Conservation (phyloP, 228 moss, liverwort and hornwort genomes). For the Sphagnum fallax region DNA sequence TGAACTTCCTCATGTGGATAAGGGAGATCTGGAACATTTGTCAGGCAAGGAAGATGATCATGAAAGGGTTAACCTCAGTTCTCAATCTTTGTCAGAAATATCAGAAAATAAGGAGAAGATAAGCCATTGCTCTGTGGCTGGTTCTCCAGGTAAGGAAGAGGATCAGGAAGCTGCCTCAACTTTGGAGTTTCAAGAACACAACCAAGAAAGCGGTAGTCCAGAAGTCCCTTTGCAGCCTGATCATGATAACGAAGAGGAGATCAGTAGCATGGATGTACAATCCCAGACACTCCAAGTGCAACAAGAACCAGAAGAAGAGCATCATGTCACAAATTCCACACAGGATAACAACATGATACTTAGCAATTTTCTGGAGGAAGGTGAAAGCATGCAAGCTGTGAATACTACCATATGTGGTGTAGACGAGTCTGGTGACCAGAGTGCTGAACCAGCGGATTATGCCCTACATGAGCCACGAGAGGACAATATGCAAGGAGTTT, state of each 20-base stretch:
- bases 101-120: conserved; percentile 4
- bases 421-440: neutral
- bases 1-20: conserved; percentile 14
- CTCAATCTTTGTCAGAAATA: neutral
- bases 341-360: neutral
- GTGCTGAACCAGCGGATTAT: conserved; percentile 1
- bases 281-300: conserved; percentile 25
- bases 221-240: conserved; percentile 13
- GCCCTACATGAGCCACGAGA: neutral
- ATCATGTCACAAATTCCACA: conserved; percentile 2
- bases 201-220: conserved; percentile 1
- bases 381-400: conserved; percentile 10
- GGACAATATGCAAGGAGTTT: neutral
- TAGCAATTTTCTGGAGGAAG: neutral
- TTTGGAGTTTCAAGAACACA: too few relatives aligned
- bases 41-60: neutral
- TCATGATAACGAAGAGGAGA: conserved; percentile 12
- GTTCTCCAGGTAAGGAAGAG: neutral
- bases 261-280: conserved; percentile 13
- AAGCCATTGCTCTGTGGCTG: neutral
- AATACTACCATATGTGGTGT: neutral
- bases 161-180: neutral
- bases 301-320: conserved; percentile 18
- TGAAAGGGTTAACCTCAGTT: too few relatives aligned
- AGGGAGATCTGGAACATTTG: conserved; percentile 3